Evolutionary conservation across 2,329 filamentous ascomycete species (phyloP).

Genomic region (Stromatinia cepivora): DNA sequence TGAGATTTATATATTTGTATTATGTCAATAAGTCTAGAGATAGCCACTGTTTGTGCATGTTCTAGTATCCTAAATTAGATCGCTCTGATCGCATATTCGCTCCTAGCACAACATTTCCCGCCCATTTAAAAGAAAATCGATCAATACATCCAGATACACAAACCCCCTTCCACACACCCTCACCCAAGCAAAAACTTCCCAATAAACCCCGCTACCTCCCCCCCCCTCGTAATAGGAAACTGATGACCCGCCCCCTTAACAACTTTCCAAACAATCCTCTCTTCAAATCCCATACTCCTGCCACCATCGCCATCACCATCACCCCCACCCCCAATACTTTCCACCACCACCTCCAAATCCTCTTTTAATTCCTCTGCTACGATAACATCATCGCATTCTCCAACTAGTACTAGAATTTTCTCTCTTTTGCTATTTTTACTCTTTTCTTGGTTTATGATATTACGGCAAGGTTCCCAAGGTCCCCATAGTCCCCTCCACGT

Average conservation of each 20-base stretch:
- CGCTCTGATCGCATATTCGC: too few species aligned
- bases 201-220: constrained; percentile 39
- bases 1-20: neutral
- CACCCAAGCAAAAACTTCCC: neutral
- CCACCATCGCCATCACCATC: neutral
- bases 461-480: rapidly evolving
- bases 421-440: constrained; percentile 45
- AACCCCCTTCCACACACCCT: neutral
- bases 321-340: neutral
- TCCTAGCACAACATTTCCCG: too few species aligned
- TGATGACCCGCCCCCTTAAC: constrained; percentile 57
- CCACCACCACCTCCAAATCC: constrained; percentile 31
- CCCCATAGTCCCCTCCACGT: constrained; percentile 50
- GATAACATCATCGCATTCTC: constrained; percentile 52
- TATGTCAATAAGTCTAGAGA: neutral
- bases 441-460: neutral
- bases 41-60: neutral
- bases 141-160: too few species aligned
- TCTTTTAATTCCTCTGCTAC: constrained; percentile 45
- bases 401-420: constrained; percentile 52
- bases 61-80: neutral
- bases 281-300: constrained; percentile 30
- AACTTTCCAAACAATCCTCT: constrained; percentile 52
- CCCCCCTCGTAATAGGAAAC: constrained; percentile 59
- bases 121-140: too few species aligned